Evolutionary conservation across 2,329 filamentous ascomycete genomes (phyloP).

Genomic region (Lecanicillium sp.): DNA sequence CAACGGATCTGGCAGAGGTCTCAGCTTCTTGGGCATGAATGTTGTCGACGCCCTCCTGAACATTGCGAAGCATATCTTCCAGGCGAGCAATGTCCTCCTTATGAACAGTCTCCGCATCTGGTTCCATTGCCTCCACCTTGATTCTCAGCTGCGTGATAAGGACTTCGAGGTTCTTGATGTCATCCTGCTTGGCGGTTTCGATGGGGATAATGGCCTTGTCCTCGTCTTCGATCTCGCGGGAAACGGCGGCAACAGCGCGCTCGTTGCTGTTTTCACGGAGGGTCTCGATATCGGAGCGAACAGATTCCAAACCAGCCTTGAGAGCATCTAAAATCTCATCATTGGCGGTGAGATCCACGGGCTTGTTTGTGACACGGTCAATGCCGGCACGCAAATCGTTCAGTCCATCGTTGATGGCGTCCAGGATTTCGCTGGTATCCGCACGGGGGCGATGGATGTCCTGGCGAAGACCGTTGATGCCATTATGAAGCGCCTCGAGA

Average conservation of each 20-base stretch:
- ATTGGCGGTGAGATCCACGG: slow-evolving; percentile 73
- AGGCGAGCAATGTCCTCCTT: slow-evolving; percentile 51
- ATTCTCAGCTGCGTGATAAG: slow-evolving; percentile 75
- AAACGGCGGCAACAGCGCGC: slow-evolving; percentile 41
- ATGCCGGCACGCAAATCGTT: slow-evolving; percentile 71
- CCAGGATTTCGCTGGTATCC: slow-evolving; percentile 81
- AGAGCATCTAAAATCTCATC: slow-evolving; percentile 87
- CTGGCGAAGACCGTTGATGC: slow-evolving; percentile 66
- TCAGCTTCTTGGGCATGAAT: slow-evolving; percentile 29
- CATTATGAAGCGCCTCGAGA: slow-evolving; percentile 62
- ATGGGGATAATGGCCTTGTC: slow-evolving; percentile 30
- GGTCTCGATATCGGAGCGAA: slow-evolving; percentile 69
- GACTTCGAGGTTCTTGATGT: slow-evolving; percentile 80
- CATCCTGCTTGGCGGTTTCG: slow-evolving; percentile 57
- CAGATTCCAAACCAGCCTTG: slow-evolving; percentile 68
- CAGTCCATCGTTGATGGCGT: slow-evolving; percentile 83
- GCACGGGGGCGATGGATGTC: slow-evolving; percentile 64
- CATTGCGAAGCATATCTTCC: slow-evolving; percentile 44
- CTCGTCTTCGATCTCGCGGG: slow-evolving; percentile 15
- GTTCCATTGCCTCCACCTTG: slow-evolving; percentile 62
- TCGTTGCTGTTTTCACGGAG: slow-evolving; percentile 52
- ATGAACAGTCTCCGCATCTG: slow-evolving; percentile 30
- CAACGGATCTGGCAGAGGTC: slow-evolving; percentile 17
- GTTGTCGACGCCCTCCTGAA: slow-evolving; percentile 45
- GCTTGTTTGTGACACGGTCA: slow-evolving; percentile 71